Evolutionary conservation across 805 yeast species (phyloP), one percentile per base, ranked within the genome.

Genomic region (Wickerhamomyces subpelliculosus): DNA sequence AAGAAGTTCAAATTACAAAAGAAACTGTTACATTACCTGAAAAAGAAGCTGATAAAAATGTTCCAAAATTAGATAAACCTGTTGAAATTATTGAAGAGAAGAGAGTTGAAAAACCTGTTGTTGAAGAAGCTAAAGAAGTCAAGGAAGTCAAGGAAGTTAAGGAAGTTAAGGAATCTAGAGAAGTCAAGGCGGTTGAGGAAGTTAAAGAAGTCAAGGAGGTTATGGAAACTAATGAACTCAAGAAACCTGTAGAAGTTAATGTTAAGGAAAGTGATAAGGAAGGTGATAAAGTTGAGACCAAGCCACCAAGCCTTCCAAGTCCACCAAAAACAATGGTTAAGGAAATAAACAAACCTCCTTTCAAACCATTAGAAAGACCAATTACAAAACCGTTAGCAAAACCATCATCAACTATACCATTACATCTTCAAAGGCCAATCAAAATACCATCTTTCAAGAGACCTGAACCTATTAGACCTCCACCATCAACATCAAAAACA

Each of bases 341-440:
- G n/a, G n/a, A n/a, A n/a, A 25, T 13, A 11, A 9, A 17, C 24
- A n/a, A 16, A 22, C 36, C 24, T 22, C 17, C 40, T 22, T 16
- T 22, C 13, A 37, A 21, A 34, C 39, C 25, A 42, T 12, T 14
- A 19, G 8, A 17, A 13, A 18, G 16, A 14, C 19, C 33, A 23
- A 13, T 32, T 8, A 23, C 42, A 4, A 10, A 18, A 11, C 25
- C 35, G 5, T 3, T n/a, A 12, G 17, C 20, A 3, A 8, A 17
- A 10, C 25, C 35, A 9, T 3, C 17, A 12, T 11, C 20, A 3
- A 8, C 20, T 5, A 24, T 17, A 9, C 28, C 28, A 25, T 25
- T 24, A 17, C 40, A 46, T 18, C 58, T 60, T 38, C 56, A 59
- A 35, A 57, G 65, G 41, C 52, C 52, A 6, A 43, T 38, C 26